Conservation (phyloP, 192 early-diverging fungal genomes). For the Backusella morwellensis region DNA sequence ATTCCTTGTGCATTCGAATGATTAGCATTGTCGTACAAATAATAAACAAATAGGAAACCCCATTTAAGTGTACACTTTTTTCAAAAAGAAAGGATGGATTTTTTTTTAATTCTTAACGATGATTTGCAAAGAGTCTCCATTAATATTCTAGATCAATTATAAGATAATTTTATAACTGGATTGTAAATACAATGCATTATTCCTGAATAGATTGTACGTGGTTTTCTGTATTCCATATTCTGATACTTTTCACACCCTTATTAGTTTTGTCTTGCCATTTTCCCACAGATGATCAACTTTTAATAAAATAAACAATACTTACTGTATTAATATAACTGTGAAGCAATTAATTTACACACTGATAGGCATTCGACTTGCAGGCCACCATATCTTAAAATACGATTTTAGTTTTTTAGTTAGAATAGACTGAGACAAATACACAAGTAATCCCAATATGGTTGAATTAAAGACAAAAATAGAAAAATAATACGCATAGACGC, state of each 20-base stretch:
- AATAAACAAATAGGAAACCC: background rate
- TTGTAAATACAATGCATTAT: background rate
- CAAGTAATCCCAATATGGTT: background rate
- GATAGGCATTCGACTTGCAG: background rate
- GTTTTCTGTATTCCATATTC: background rate
- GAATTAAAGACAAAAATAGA: background rate
- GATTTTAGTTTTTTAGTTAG: background rate
- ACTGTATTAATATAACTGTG: background rate
- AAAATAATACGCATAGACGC: background rate
- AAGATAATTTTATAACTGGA: background rate
- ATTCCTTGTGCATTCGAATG: background rate
- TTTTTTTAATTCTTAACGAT: no score
- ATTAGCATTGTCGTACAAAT: background rate
- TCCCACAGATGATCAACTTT: background rate
- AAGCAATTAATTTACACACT: background rate
- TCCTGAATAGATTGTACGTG: background rate
- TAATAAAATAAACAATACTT: background rate
- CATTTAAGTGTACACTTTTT: background rate
- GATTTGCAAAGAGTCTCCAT: background rate
- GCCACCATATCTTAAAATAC: background rate
- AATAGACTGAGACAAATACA: background rate
- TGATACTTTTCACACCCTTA: background rate
- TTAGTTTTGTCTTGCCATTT: background rate
- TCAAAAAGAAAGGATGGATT: background rate
- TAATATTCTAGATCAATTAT: background rate